Conservation (phyloP, 495 filamentous ascomycete genomes). For the Lasiosphaeria miniovina region DNA sequence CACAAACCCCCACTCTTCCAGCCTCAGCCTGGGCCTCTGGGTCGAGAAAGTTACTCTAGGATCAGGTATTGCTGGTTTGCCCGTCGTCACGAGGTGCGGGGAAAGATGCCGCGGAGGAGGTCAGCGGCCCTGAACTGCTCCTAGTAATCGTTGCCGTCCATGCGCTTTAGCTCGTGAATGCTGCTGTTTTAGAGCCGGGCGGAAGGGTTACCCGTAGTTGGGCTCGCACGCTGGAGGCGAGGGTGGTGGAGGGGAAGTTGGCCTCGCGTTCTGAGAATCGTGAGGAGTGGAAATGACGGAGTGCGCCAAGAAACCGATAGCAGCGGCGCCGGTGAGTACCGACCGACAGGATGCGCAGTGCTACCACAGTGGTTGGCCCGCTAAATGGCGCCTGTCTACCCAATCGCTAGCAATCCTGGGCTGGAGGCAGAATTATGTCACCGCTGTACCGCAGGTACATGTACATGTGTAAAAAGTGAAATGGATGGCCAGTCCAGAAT, state of each 20-base stretch:
- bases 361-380: no score
- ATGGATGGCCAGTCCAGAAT: no score
- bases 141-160: slow-evolving; percentile 49
- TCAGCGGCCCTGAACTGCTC: slow-evolving; percentile 42
- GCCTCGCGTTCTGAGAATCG: background rate
- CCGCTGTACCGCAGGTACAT: background rate
- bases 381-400: background rate
- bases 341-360: slow-evolving; percentile 4
- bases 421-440: slow-evolving; percentile 18
- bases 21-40: slow-evolving; percentile 11
- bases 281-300: slow-evolving; percentile 2
- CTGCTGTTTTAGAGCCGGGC: background rate
- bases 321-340: slow-evolving; percentile 17
- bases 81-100: slow-evolving; percentile 48
- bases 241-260: background rate
- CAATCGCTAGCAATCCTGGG: background rate
- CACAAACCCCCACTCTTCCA: background rate
- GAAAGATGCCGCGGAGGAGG: slow-evolving; percentile 47
- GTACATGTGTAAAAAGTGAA: no score
- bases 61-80: background rate
- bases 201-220: background rate
- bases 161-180: slow-evolving; percentile 26
- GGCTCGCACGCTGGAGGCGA: background rate
- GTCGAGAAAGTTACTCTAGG: slow-evolving; percentile 14
- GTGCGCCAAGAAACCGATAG: slow-evolving; percentile 8